Conservation (phyloP, 768 basidiomycete genomes). For the Auricularia heimuer region DNA sequence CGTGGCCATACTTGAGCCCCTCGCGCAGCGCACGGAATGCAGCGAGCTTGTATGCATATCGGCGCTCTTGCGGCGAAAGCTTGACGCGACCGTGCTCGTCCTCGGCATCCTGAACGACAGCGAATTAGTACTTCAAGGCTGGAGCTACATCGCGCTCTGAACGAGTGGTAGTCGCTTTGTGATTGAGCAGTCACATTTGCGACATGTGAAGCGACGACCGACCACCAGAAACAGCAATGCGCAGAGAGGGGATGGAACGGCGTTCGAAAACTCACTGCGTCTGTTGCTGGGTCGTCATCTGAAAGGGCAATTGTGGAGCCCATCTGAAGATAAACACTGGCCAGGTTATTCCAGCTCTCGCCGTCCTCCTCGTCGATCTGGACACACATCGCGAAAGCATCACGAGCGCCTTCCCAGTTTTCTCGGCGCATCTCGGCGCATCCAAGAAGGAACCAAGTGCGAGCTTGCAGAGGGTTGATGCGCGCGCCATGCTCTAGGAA, state of each 20-base stretch:
- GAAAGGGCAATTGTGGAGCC: conserved; percentile 31
- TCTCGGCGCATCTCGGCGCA: conserved; percentile 79
- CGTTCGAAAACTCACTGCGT: neutral
- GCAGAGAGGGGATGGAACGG: neutral
- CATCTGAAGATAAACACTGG: conserved; percentile 85
- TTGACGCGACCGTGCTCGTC: neutral
- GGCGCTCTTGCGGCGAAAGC: neutral
- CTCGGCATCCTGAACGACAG: neutral
- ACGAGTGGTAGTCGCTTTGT: too few relatives aligned
- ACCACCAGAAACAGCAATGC: neutral
- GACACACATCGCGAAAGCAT: conserved; percentile 80
- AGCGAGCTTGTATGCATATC: conserved; percentile 53
- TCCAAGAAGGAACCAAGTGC: conserved; percentile 95
- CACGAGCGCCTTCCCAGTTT: conserved; percentile 72
- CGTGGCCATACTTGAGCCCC: conserved; percentile 73
- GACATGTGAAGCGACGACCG: too few relatives aligned
- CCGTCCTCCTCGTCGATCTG: conserved; percentile 91
- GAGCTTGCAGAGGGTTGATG: conserved; percentile 81
- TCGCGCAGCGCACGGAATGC: conserved; percentile 91
- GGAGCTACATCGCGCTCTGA: neutral
- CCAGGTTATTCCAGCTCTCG: conserved; percentile 97
- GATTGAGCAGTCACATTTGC: too few relatives aligned
- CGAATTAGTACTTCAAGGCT: neutral
- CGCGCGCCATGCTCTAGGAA: conserved; percentile 66
- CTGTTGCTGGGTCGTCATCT: conserved; percentile 21